These are phyloP conservation scores for Apiospora rasikravindrae DNA, from an alignment of 2,329 filamentous ascomycete species.

Conservation along the genomic window DNA sequence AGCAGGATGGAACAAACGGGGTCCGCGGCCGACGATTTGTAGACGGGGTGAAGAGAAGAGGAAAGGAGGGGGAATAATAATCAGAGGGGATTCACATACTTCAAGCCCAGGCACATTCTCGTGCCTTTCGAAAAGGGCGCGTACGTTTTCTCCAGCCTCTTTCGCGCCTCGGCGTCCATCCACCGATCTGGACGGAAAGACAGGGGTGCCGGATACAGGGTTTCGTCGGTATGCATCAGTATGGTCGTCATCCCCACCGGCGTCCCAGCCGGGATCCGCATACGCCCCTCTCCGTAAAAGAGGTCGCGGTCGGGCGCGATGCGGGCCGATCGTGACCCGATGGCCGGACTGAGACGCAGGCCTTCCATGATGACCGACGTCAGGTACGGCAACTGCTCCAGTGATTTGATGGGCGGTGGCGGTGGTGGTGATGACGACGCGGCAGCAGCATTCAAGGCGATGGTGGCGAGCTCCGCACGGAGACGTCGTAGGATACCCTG, in stretches of 20 bases:
- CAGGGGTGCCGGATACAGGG: conserved; percentile 32
- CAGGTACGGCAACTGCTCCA: conserved; percentile 18
- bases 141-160: conserved; percentile 7
- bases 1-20: too few species aligned
- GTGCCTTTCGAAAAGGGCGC: conserved; percentile 17
- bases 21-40: too few species aligned
- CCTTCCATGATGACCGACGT: conserved; percentile 20
- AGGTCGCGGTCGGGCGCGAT: conserved; percentile 20
- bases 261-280: conserved; percentile 27
- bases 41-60: neutral
- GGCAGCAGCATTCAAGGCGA: too few species aligned
- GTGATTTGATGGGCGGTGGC: neutral
- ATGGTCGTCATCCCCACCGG: conserved; percentile 42
- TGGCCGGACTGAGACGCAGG: conserved; percentile 19
- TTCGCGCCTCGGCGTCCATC: neutral
- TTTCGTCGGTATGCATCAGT: conserved; percentile 38
- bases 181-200: conserved; percentile 28
- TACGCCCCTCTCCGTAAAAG: neutral
- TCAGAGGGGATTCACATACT: neutral
- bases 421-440: too few species aligned
- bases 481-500: conserved; percentile 25
- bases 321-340: conserved; percentile 18
- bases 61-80: too few species aligned
- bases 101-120: conserved; percentile 14
- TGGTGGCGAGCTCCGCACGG: neutral